Percentiles rank a stretch among this genome's conserved stretches.
Conservation (phyloP, 352 stramenopile genomes). For the Phytophthora foliorum region DNA sequence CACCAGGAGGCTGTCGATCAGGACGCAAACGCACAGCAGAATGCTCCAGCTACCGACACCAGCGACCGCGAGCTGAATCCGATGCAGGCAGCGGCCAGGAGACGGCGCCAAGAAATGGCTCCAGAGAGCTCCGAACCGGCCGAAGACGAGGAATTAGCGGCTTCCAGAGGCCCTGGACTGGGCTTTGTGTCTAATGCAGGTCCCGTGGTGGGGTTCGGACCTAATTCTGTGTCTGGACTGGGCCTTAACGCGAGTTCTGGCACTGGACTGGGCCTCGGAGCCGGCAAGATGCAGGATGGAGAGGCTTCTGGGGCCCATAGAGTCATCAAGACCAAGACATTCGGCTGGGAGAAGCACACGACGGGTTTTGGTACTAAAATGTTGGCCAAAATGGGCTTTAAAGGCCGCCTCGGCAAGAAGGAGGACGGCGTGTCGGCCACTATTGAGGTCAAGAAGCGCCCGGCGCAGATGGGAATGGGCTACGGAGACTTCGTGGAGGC, state of each 20-base stretch:
- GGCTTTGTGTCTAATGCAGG: constrained; percentile 1
- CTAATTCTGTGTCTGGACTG: constrained; percentile 13
- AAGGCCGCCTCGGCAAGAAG: constrained; percentile 93
- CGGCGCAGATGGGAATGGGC: constrained; percentile 93
- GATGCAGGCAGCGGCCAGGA: constrained; percentile 25
- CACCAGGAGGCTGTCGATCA: constrained; percentile 20
- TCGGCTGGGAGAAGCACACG: constrained; percentile 96
- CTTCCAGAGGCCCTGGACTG: background rate
- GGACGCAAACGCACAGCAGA: background rate
- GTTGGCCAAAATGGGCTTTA: constrained; percentile 97
- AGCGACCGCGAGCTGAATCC: constrained; percentile 17
- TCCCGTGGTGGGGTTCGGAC: background rate
- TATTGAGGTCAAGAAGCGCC: constrained; percentile 95
- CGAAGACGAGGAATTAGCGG: background rate
- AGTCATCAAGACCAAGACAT: constrained; percentile 44
- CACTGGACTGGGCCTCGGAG: constrained; percentile 29
- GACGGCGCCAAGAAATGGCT: constrained; percentile 35
- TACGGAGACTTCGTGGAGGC: constrained; percentile 96
- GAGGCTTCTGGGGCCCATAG: background rate
- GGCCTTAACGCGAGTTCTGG: constrained; percentile 22
- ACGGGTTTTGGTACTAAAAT: constrained; percentile 97
- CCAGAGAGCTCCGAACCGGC: constrained; percentile 5
- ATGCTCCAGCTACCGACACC: background rate
- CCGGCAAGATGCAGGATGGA: constrained; percentile 9
- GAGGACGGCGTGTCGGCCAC: constrained; percentile 93